Percentiles rank a stretch among this genome's conserved stretches.
phyloP scores from a whole-genome alignment of 352 stramenopile species.

The Phytophthora rubi region DNA sequence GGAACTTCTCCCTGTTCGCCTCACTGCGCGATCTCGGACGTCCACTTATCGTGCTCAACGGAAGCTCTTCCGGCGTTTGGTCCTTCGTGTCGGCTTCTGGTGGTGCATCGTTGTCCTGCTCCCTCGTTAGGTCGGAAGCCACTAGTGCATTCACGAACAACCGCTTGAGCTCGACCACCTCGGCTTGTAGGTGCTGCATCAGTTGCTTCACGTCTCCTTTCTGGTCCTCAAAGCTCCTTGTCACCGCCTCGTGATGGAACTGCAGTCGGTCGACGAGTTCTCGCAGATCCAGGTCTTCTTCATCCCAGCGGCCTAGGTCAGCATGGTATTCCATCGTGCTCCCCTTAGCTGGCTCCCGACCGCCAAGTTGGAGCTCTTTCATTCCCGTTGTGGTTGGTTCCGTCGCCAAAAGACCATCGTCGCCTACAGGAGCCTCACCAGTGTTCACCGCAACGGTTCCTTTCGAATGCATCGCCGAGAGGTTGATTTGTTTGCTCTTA shows the following conservation, averaged over 20 bases:
- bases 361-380: slow-evolving; percentile 31
- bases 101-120: background rate
- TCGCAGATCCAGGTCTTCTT: slow-evolving; percentile 77
- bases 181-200: slow-evolving; percentile 69
- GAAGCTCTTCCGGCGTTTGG: slow-evolving; percentile 12
- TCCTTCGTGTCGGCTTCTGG: background rate
- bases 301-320: slow-evolving; percentile 70
- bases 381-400: slow-evolving; percentile 17
- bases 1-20: slow-evolving; percentile 39
- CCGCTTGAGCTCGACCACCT: slow-evolving; percentile 71
- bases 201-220: slow-evolving; percentile 68
- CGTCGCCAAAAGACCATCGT: slow-evolving; percentile 11
- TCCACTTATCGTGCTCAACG: slow-evolving; percentile 31
- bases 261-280: slow-evolving; percentile 80
- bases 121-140: slow-evolving; percentile 29
- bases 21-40: slow-evolving; percentile 31
- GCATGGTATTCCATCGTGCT: slow-evolving; percentile 46
- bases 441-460: slow-evolving; percentile 63
- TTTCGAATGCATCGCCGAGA: slow-evolving; percentile 74
- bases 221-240: slow-evolving; percentile 79
- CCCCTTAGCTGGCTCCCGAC: slow-evolving; percentile 20
- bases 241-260: slow-evolving; percentile 78
- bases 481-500: slow-evolving; percentile 61
- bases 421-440: slow-evolving; percentile 16
- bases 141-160: slow-evolving; percentile 67